Evolutionary conservation across 805 yeast genomes (phyloP).

Genomic region (Wickerhamomyces queroliae): DNA sequence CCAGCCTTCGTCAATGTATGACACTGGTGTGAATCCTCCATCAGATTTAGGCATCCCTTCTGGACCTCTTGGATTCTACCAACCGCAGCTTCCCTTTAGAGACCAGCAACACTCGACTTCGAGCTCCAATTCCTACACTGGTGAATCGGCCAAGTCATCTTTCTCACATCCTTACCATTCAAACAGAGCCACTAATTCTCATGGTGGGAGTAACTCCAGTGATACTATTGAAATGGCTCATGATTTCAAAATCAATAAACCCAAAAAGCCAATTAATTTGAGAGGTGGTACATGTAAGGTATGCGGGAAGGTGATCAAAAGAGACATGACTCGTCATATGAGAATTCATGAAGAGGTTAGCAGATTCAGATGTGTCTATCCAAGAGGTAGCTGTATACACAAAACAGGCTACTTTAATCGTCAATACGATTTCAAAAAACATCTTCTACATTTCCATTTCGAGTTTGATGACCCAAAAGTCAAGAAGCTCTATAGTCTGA

Average conservation of each 20-base stretch:
- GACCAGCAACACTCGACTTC: not conserved
- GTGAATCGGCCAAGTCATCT: not conserved
- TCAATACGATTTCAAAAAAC: conserved; percentile 65
- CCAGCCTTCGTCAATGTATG: too few species aligned
- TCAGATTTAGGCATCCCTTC: too few species aligned
- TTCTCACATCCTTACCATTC: not conserved
- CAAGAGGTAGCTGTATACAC: conserved; percentile 48
- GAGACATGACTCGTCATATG: conserved; percentile 60
- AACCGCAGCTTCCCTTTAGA: not conserved
- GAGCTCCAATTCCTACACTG: not conserved
- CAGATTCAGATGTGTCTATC: conserved; percentile 53
- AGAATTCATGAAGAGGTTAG: conserved; percentile 54
- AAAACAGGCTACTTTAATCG: conserved; percentile 59
- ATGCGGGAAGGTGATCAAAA: conserved; percentile 47
- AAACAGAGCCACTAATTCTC: not conserved
- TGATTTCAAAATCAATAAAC: not conserved
- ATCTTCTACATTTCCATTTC: conserved; percentile 55
- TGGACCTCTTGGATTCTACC: not conserved
- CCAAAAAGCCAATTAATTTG: not conserved
- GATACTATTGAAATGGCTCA: not conserved
- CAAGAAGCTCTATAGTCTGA: conserved; percentile 38
- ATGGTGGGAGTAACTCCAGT: not conserved
- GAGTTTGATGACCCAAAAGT: conserved; percentile 38
- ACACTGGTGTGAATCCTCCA: too few species aligned
- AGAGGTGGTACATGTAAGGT: conserved; percentile 34